These are phyloP conservation scores for Venturia aucupariae DNA, from an alignment of 2,329 filamentous ascomycete genomes.

Conservation along the genomic window DNA sequence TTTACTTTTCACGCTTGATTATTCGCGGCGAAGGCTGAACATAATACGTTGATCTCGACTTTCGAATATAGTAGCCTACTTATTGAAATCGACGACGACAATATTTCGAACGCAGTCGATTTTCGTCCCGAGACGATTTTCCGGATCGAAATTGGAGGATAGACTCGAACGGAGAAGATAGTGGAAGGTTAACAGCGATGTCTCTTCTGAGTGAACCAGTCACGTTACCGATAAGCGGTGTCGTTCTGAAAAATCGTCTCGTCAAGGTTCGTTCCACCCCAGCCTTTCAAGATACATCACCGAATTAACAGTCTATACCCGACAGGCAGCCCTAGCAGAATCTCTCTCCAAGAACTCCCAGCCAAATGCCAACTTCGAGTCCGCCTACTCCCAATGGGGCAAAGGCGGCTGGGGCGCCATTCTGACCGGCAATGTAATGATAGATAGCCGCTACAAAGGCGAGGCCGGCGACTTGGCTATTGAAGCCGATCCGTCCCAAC, in stretches of 20 bases:
- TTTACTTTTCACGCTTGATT: too few relatives aligned
- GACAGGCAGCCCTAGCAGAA: constrained; percentile 8
- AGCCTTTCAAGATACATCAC: too few relatives aligned
- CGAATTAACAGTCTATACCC: too few relatives aligned
- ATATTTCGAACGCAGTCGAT: too few relatives aligned
- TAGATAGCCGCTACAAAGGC: neutral
- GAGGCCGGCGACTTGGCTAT: neutral
- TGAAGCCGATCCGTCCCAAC: neutral
- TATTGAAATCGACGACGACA: too few relatives aligned
- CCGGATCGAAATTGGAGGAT: too few relatives aligned
- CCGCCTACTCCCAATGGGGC: neutral
- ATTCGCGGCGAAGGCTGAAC: too few relatives aligned
- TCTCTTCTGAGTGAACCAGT: neutral
- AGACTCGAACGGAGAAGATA: too few relatives aligned
- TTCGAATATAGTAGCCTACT: too few relatives aligned
- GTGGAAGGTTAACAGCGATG: neutral
- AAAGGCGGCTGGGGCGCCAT: constrained; percentile 1
- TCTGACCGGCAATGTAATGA: constrained; percentile 8
- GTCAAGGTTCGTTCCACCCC: neutral
- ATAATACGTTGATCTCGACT: too few relatives aligned
- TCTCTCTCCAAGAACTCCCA: neutral
- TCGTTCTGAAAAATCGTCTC: neutral
- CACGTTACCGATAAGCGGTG: neutral
- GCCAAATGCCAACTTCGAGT: neutral
- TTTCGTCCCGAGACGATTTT: too few relatives aligned